Evolutionary conservation across 805 yeast species (phyloP).

Genomic region (Ogataea pilisensis): DNA sequence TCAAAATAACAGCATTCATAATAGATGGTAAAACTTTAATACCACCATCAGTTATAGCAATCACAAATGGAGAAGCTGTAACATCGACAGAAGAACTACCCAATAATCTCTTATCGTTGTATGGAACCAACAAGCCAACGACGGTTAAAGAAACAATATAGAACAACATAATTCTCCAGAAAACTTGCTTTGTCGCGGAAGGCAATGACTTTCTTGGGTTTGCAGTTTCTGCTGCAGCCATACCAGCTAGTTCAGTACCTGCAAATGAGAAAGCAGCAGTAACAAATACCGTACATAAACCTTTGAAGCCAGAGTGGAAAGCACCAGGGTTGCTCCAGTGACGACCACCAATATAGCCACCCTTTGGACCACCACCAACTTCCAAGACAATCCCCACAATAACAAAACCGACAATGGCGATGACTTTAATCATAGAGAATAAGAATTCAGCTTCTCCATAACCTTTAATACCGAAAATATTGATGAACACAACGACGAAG

Average conservation of each 20-base stretch:
- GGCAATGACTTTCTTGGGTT: slow-evolving; percentile 54
- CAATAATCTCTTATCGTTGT: slow-evolving; percentile 41
- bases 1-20: slow-evolving; percentile 66
- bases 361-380: slow-evolving; percentile 55
- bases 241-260: slow-evolving; percentile 56
- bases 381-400: slow-evolving; percentile 47
- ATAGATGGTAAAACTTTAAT: slow-evolving; percentile 62
- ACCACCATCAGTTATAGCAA: slow-evolving; percentile 60
- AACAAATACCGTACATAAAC: slow-evolving; percentile 54
- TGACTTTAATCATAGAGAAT: slow-evolving; percentile 47
- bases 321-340: slow-evolving; percentile 57
- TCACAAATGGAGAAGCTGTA: slow-evolving; percentile 71
- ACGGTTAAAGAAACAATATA: slow-evolving; percentile 46
- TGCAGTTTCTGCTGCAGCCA: slow-evolving; percentile 56
- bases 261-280: slow-evolving; percentile 56
- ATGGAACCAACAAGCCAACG: slow-evolving; percentile 55
- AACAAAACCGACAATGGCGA: slow-evolving; percentile 51
- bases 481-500: slow-evolving; percentile 41
- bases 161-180: slow-evolving; percentile 52
- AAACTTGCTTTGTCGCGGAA: slow-evolving; percentile 53
- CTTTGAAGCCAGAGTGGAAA: slow-evolving; percentile 45
- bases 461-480: slow-evolving; percentile 54
- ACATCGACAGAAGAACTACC: slow-evolving; percentile 47
- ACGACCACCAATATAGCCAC: slow-evolving; percentile 49
- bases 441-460: slow-evolving; percentile 61